Evolutionary conservation across 441 rosid species (phyloP).

Genomic region (Melastoma candidum): DNA sequence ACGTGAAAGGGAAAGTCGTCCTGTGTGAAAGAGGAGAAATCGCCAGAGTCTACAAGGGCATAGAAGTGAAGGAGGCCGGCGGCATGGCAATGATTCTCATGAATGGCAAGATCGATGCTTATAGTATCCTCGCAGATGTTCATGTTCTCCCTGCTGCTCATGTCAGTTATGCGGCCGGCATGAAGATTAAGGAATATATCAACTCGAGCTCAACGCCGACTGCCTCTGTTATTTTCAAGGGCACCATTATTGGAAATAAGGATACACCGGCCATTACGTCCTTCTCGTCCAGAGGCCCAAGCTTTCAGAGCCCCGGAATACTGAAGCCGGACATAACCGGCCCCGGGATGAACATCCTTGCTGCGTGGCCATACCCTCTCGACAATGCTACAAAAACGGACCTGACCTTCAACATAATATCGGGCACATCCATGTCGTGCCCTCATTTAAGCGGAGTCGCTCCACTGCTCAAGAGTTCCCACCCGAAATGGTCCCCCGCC

Average conservation of each 20-base stretch:
- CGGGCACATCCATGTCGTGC: not conserved
- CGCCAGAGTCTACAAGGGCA: constrained; percentile 5
- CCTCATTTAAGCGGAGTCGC: too few relatives aligned
- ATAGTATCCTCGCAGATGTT: not conserved
- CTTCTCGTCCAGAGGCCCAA: constrained; percentile 5
- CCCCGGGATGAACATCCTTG: constrained; percentile 4
- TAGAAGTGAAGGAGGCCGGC: constrained; percentile 4
- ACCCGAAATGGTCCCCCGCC: not conserved
- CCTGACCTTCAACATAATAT: constrained; percentile 4
- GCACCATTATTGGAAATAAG: not conserved
- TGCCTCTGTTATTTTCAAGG: not conserved
- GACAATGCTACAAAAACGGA: not conserved
- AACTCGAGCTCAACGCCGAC: not conserved
- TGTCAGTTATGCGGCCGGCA: not conserved
- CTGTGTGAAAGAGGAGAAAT: constrained; percentile 6
- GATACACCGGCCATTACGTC: constrained; percentile 1
- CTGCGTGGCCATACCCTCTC: constrained; percentile 2
- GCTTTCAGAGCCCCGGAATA: not conserved
- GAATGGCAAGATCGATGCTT: not conserved
- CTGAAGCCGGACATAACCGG: constrained; percentile 4
- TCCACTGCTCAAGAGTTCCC: too few relatives aligned
- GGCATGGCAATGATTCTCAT: constrained; percentile 3
- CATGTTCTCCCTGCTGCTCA: constrained; percentile 4
- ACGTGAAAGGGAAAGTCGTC: constrained; percentile 5
- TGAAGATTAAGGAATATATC: constrained; percentile 5